Evolutionary conservation across 2,329 filamentous ascomycete species (phyloP).

Genomic region (Aureobasidium lini): DNA sequence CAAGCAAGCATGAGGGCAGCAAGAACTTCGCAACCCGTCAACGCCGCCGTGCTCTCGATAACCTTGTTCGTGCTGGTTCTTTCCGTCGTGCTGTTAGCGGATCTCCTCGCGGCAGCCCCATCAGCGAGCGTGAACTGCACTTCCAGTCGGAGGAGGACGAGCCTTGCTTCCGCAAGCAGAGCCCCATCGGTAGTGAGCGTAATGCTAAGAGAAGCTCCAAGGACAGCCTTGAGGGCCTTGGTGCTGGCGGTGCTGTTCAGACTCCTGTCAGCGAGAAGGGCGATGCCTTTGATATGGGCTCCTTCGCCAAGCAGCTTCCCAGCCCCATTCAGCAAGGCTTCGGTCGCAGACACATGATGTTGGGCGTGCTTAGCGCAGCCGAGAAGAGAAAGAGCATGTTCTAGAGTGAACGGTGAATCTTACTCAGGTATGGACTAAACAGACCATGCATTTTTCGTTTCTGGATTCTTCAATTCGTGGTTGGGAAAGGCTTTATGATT

Average conservation of each 20-base stretch:
- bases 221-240: conserved; percentile 25
- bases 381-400: conserved; percentile 80
- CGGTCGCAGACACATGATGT: conserved; percentile 65
- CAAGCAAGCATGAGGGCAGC: conserved; percentile 88
- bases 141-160: conserved; percentile 70
- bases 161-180: conserved; percentile 51
- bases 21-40: conserved; percentile 93
- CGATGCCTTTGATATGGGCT: conserved; percentile 20
- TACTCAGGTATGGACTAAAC: background rate
- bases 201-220: conserved; percentile 30
- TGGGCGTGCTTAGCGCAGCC: conserved; percentile 76
- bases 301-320: conserved; percentile 26
- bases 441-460: background rate
- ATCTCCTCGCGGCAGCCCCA: conserved; percentile 59
- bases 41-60: conserved; percentile 84
- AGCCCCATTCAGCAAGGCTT: conserved; percentile 21
- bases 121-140: conserved; percentile 68
- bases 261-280: conserved; percentile 40
- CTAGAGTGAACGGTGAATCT: conserved; percentile 28
- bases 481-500: conserved; percentile 9
- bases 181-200: conserved; percentile 32
- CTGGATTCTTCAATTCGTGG: conserved; percentile 2
- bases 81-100: conserved; percentile 69
- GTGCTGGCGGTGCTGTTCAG: conserved; percentile 50
- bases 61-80: conserved; percentile 80